Evolutionary conservation across 768 basidiomycete genomes (phyloP), one percentile per base, ranked within the genome.

Genomic region (Myochromella boudieri): DNA sequence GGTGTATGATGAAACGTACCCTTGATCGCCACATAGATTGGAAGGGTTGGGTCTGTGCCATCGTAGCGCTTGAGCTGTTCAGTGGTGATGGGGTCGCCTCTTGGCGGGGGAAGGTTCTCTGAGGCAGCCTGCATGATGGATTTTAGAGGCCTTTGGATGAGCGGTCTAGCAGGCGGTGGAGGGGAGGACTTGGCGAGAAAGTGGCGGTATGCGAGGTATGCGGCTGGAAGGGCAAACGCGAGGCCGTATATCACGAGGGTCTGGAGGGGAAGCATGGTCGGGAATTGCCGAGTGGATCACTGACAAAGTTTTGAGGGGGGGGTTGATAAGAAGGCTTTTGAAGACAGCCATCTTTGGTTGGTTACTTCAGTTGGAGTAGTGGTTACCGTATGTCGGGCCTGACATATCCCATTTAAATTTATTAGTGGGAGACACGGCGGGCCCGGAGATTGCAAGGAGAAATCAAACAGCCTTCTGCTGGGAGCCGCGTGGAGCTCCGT

Each of bases 11-110:
- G 12, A 41, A 17, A 56, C 61, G 33, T 48, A 84, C 91, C 91
- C 76, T 97, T 97, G 70, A 98, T 95, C 24, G 92, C 86, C 33
- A 98, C 87, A 56, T 87, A 93, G 51, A 98, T 90, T 0, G 91
- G 90, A 55, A 80, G 81, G 31, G 65, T 58, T 0, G 74, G 61
- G 52, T 84, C 78, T 0, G 72, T 69, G 14, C 95, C 95, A 64
- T 94, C 82, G 62, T 74, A 93, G 57, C 74, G 52, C 29, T 75
- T 82, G 49, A 98, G 74, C 53, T 88, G 66, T 51, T 78, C 77
- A 12, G 74, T 72, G 0, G 89, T 86, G 70, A 81, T 89, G 0
- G 88, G 85, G 62, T 91, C 85, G 53, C 85, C 71, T 65, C 89
- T 88, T 15, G 91, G 89, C 1, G 85, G 79, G 11, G 68, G 70